Evolutionary conservation across 768 basidiomycete genomes (phyloP), one percentile per base, ranked within the genome.

Genomic region (Boletus reticuloceps): DNA sequence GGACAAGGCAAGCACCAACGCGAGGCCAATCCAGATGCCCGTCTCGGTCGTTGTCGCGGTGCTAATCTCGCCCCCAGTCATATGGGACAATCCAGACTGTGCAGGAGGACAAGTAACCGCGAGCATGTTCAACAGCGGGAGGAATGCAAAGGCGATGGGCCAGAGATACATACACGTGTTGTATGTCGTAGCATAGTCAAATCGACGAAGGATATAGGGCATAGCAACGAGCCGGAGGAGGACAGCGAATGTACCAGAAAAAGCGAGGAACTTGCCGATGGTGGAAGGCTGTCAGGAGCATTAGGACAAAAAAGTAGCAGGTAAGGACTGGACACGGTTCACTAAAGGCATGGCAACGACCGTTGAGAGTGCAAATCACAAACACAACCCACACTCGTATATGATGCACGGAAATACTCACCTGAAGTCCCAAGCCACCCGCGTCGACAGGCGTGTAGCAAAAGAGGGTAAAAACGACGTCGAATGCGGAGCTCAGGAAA

Each of bases 401-500:
- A 9, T 9, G 29, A 36, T 36, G 34, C 34, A 6, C 1, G 34
- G 13, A 1, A 36, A 36, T 36, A n/a, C 46, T 36, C 22, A 84
- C 85, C 32, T 78, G 71, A 59, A 85, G 81, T 4, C 73, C 73
- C 9, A 86, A 70, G 10, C 85, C 84, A 11, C 85, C 85, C 0
- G 72, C 60, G 22, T 72, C 57, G 20, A 85, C 67, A 11, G 82
- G 74, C 5, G 84, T 79, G 62, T 83, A 86, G 56, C 81, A 83
- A 61, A 82, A 84, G 11, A 86, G 75, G 5, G 83, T 80, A 62
- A 86, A 85, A 6, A 84, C 77, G 5, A 82, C 81, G 48, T 85
- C 83, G 56, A 83, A 88, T 1, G 77, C 76, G 1, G 79, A 80
- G 10, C 74, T 72, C 56, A 79, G 71, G 70, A 84, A 83, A 45